These are phyloP conservation scores for Melampsora americana DNA, from an alignment of 1,284 basidiomycete genomes.

Conservation along the genomic window DNA sequence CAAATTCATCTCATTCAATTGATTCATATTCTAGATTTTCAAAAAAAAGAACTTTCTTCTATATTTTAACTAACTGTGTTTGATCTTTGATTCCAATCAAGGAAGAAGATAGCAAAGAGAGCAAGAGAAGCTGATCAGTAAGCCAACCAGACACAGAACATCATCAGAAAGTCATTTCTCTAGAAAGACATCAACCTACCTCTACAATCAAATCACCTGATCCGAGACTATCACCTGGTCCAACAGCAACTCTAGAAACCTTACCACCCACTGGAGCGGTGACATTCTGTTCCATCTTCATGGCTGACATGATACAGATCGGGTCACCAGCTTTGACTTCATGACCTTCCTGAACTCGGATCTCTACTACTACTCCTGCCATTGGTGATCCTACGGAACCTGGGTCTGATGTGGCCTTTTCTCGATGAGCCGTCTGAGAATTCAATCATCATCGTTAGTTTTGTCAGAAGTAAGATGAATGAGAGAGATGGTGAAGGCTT, in stretches of 20 bases:
- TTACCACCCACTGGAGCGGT: slow-evolving; percentile 93
- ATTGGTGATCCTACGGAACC: slow-evolving; percentile 80
- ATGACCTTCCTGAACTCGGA: slow-evolving; percentile 92
- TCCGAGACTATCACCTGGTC: slow-evolving; percentile 62
- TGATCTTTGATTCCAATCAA: neutral
- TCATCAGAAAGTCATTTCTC: too few relatives aligned
- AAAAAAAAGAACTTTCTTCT: too few relatives aligned
- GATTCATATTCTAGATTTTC: too few relatives aligned
- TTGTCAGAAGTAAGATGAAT: neutral
- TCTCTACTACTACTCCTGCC: slow-evolving; percentile 94
- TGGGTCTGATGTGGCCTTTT: slow-evolving; percentile 87
- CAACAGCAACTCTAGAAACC: slow-evolving; percentile 83
- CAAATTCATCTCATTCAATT: too few relatives aligned
- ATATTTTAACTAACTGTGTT: neutral
- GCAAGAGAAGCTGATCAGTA: neutral
- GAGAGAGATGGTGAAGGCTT: neutral
- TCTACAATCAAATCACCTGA: slow-evolving; percentile 43
- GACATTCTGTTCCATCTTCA: slow-evolving; percentile 62
- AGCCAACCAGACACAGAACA: too few relatives aligned
- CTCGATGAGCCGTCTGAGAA: slow-evolving; percentile 70
- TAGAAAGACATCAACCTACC: slow-evolving; percentile 10
- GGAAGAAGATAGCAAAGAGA: neutral
- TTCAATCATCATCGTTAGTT: neutral
- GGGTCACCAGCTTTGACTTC: slow-evolving; percentile 98
- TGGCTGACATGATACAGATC: slow-evolving; percentile 60